Conservation (phyloP, 306 rosid species). For the Sicyos baderoa region DNA sequence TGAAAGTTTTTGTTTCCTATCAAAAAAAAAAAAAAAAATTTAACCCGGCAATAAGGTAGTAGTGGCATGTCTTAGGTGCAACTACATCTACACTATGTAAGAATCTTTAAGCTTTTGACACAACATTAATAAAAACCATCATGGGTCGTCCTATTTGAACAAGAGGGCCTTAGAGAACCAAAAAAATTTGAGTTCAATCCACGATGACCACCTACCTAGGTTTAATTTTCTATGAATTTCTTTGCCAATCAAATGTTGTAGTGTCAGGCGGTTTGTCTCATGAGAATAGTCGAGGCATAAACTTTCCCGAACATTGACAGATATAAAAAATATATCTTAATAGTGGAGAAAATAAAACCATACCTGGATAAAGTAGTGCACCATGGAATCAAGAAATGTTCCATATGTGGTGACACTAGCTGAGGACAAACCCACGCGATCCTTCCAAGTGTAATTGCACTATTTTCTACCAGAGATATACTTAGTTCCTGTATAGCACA, state of each 20-base stretch:
- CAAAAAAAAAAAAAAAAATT: no score
- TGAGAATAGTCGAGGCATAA: no score
- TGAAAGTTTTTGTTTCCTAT: no score
- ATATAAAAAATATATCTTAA: no score
- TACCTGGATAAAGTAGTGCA: slow-evolving; percentile 88
- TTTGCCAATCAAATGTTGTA: no score
- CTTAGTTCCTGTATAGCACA: slow-evolving; percentile 54
- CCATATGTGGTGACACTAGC: slow-evolving; percentile 92
- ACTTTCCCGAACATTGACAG: no score
- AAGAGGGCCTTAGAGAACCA: no score
- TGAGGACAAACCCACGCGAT: slow-evolving; percentile 98
- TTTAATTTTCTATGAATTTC: no score
- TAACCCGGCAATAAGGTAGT: neutral
- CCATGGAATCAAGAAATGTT: slow-evolving; percentile 96
- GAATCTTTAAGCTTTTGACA: neutral
- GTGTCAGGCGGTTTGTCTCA: no score
- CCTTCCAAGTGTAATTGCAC: slow-evolving; percentile 98
- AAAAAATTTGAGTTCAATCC: no score
- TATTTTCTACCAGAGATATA: slow-evolving; percentile 82
- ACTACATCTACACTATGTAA: neutral
- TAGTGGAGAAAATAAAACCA: slow-evolving; percentile 21
- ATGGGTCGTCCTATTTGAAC: no score
- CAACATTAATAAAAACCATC: neutral
- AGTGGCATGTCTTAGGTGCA: neutral
- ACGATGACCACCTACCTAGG: no score